These are phyloP conservation scores for Pistacia atlantica DNA, from an alignment of 345 rosid species.

Conservation along the genomic window DNA sequence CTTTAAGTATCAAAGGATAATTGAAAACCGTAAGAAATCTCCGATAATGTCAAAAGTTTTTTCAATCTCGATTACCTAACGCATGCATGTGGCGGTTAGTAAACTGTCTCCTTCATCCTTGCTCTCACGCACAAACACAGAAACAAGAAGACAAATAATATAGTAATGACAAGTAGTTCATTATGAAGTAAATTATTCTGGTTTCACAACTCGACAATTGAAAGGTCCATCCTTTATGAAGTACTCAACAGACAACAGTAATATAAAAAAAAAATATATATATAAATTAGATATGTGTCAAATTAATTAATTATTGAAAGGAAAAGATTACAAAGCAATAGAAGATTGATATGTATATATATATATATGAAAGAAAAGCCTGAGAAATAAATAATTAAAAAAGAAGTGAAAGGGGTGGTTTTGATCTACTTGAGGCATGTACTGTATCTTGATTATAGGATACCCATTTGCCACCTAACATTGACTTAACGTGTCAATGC, in stretches of 20 bases:
- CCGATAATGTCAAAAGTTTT: background rate
- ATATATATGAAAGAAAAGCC: no score
- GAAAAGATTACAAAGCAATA: no score
- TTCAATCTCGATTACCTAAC: background rate
- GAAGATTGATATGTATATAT: no score
- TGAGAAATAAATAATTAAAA: no score
- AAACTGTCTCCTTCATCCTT: no score
- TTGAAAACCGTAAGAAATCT: background rate
- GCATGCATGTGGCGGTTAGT: background rate
- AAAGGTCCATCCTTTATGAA: background rate
- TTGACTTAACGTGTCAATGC: background rate
- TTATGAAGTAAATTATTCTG: background rate
- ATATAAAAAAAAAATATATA: no score
- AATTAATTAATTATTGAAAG: no score
- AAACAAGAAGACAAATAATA: background rate
- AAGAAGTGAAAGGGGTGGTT: no score
- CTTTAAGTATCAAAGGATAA: no score
- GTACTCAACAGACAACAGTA: background rate
- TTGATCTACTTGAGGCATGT: no score
- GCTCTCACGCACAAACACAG: no score
- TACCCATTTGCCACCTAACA: slow-evolving; percentile 8
- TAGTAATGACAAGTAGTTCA: background rate
- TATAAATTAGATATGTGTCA: no score
- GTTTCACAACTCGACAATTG: background rate
- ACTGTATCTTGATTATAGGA: background rate